Conservation (phyloP, 495 filamentous ascomycete species). For the Bathelium albidoporum region DNA sequence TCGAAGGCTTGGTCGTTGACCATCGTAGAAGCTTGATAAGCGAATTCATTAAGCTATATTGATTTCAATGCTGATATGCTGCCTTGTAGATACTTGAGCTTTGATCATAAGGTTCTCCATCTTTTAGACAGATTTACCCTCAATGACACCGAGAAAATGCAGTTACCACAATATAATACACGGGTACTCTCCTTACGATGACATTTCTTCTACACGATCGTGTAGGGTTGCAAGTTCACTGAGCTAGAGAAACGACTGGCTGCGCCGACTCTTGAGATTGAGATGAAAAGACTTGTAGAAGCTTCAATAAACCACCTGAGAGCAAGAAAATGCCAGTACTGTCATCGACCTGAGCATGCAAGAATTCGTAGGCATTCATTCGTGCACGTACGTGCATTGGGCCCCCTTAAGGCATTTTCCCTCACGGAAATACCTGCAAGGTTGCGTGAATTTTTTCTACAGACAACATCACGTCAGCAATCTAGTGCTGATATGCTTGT, state of each 20-base stretch:
- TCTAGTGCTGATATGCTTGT: conserved; percentile 4
- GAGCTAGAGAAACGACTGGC: no score
- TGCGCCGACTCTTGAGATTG: no score
- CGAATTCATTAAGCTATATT: background rate
- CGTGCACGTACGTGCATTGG: conserved; percentile 75
- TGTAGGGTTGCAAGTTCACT: no score
- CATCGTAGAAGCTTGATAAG: background rate
- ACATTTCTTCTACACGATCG: background rate
- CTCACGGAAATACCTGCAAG: conserved; percentile 68
- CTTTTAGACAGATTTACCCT: background rate
- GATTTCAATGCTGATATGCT: background rate
- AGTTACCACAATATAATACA: background rate
- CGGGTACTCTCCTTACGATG: background rate
- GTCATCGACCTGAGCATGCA: background rate
- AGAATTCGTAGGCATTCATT: conserved; percentile 14
- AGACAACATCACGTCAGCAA: background rate
- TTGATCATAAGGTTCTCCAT: no score
- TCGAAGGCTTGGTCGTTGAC: background rate
- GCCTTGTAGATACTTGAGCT: no score
- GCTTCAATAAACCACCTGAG: no score
- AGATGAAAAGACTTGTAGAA: no score
- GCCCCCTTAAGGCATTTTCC: conserved; percentile 78
- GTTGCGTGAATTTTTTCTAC: conserved; percentile 28
- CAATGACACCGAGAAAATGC: conserved; percentile 1
- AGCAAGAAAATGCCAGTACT: background rate